Percentiles rank a stretch among this genome's conserved stretches.
Evolutionary conservation across 1,139 yeast genomes (phyloP).

Genomic region (Hansenula sp.): DNA sequence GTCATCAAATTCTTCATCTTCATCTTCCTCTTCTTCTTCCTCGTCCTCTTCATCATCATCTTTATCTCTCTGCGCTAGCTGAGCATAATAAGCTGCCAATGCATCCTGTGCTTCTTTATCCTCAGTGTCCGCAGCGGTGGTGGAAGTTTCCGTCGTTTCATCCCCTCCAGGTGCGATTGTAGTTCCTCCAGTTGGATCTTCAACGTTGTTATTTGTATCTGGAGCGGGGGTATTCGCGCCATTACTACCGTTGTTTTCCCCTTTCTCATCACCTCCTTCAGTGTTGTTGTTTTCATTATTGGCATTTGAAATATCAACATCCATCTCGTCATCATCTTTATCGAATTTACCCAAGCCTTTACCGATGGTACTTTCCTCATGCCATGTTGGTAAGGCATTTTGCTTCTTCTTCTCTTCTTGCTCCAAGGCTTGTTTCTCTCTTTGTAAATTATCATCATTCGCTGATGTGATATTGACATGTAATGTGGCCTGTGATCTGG

Average conservation of each 20-base stretch:
- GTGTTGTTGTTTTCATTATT: constrained; percentile 31
- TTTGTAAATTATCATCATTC: constrained; percentile 70
- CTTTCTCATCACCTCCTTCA: too few relatives aligned
- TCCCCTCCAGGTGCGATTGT: constrained; percentile 2
- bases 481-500: constrained; percentile 56
- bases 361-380: constrained; percentile 85
- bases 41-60: constrained; percentile 52
- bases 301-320: constrained; percentile 37
- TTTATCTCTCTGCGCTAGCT: constrained; percentile 41
- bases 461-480: constrained; percentile 89
- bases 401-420: constrained; percentile 78
- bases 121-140: constrained; percentile 31
- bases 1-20: constrained; percentile 38
- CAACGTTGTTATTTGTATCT: constrained; percentile 7
- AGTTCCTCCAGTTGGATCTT: constrained; percentile 2
- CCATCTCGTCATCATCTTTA: constrained; percentile 32
- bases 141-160: not conserved
- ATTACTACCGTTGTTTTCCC: constrained; percentile 33
- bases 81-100: constrained; percentile 69
- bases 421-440: constrained; percentile 64
- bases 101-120: constrained; percentile 73
- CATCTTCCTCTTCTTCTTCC: constrained; percentile 42
- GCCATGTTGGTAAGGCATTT: constrained; percentile 97
- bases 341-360: constrained; percentile 52
- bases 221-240: not conserved